These are phyloP conservation scores for Penicillium sp. DNA, from an alignment of 2,329 filamentous ascomycete species.

Conservation along the genomic window DNA sequence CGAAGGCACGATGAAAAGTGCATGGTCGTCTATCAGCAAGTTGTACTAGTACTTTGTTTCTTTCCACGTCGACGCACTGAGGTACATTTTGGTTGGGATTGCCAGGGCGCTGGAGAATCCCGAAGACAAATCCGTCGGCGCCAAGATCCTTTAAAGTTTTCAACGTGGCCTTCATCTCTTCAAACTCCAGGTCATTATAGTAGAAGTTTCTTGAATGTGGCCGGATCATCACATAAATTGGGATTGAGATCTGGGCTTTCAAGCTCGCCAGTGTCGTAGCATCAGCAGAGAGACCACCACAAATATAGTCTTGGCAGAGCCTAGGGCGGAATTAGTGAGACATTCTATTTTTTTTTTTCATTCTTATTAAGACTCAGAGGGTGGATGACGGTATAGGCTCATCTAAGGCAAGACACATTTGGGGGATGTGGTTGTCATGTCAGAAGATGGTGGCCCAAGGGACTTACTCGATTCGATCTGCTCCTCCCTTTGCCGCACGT, in stretches of 20 bases:
- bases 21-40: slow-evolving; percentile 50
- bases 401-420: too few relatives aligned
- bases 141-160: slow-evolving; percentile 35
- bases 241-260: slow-evolving; percentile 36
- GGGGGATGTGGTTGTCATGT: neutral
- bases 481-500: slow-evolving; percentile 47
- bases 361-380: too few relatives aligned
- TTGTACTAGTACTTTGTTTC: slow-evolving; percentile 48
- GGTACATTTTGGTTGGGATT: neutral
- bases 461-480: slow-evolving; percentile 56
- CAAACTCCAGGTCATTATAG: slow-evolving; percentile 49
- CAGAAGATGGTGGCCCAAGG: slow-evolving; percentile 26
- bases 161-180: slow-evolving; percentile 50
- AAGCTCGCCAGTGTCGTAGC: slow-evolving; percentile 28
- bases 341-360: too few relatives aligned
- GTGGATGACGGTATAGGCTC: too few relatives aligned
- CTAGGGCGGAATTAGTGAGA: slow-evolving; percentile 46
- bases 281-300: slow-evolving; percentile 22
- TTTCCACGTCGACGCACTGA: slow-evolving; percentile 43
- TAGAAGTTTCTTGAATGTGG: slow-evolving; percentile 53
- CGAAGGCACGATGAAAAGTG: slow-evolving; percentile 62
- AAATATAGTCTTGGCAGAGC: slow-evolving; percentile 25
- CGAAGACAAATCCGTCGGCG: slow-evolving; percentile 58
- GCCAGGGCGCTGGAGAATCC: slow-evolving; percentile 40
- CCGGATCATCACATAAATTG: slow-evolving; percentile 59